phyloP scores from a whole-genome alignment of 2,329 filamentous ascomycete species.

The Calonectria multiphialidica region DNA sequence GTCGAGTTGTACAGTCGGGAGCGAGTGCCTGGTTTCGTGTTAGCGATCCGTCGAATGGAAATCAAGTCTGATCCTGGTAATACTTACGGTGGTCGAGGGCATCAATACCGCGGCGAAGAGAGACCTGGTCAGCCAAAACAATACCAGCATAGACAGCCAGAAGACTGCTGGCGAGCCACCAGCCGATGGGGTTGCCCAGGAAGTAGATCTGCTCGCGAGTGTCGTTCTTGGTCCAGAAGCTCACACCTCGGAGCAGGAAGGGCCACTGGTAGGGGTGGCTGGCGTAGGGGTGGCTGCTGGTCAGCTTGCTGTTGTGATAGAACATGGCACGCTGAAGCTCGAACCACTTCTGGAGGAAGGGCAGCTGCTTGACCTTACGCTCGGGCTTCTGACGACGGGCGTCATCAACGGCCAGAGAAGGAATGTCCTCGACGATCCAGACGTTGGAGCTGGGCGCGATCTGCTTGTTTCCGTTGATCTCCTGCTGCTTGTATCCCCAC shows the following conservation, averaged over 20 bases:
- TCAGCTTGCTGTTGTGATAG: slow-evolving; percentile 98
- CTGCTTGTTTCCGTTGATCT: slow-evolving; percentile 99
- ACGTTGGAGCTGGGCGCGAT: slow-evolving; percentile 89
- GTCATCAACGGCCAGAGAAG: slow-evolving; percentile 79
- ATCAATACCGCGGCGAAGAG: slow-evolving; percentile 91
- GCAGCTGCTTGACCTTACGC: slow-evolving; percentile 83
- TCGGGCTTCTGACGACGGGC: slow-evolving; percentile 81
- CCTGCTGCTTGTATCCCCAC: slow-evolving; percentile 96
- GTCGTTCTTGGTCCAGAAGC: slow-evolving; percentile 98
- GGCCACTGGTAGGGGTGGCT: slow-evolving; percentile 98
- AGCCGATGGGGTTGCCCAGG: slow-evolving; percentile 94
- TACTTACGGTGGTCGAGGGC: slow-evolving; percentile 91
- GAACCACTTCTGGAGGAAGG: slow-evolving; percentile 94
- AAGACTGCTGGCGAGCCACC: slow-evolving; percentile 95
- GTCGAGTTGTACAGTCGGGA: slow-evolving; percentile 98
- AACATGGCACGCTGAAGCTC: slow-evolving; percentile 99
- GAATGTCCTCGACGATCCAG: slow-evolving; percentile 93
- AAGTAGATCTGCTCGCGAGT: slow-evolving; percentile 99
- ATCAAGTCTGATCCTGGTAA: background rate
- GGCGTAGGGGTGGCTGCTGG: slow-evolving; percentile 95
- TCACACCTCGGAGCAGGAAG: slow-evolving; percentile 95
- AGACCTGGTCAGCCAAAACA: slow-evolving; percentile 91
- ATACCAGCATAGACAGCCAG: slow-evolving; percentile 95
- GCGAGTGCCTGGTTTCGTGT: slow-evolving; percentile 75
- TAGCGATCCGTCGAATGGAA: slow-evolving; percentile 35